Evolutionary conservation across 208 protist species (phyloP), one percentile per base, ranked within the genome.

Genomic region (Trypanosoma caninum): DNA sequence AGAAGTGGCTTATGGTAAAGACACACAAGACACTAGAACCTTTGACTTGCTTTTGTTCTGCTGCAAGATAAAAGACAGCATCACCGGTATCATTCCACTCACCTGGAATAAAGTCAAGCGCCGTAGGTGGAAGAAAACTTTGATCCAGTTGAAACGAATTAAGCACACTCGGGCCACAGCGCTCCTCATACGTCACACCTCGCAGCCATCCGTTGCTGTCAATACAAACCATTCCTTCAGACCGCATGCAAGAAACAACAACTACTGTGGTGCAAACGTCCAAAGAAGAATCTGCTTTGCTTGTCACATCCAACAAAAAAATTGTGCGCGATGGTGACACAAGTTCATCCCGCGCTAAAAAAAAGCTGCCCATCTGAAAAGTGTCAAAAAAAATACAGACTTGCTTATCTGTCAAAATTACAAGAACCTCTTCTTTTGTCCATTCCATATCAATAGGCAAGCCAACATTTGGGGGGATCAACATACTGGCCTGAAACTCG

Each of bases 371-470:
- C 13, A 51, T 48, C 9, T 56, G 45, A 59, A 35, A 53, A 45
- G 55, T 51, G 2, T 69, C 54, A 35, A 80, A 79, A 5, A 80
- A 54, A 0, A 76, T 51, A 25, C 66, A 70, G 30, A 62, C 44
- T 2, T 72, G 37, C 9, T 38, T 30, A 14, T 59, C 45, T 0
- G 72, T 72, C 1, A 86, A 20, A 8, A 74, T 50, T 34, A 58
- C 70, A 51, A 86, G 65, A 52, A 69, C 59, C n/a, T 69, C 69
- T 47, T 86, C 75, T 18, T 52, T 74, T 2, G 75, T 80, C 75
- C 68, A 86, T n/a, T 51, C 47, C 14, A 76, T 59, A 0, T 37
- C 50, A 41, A 68, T 67, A 30, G 67, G 34, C 0, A 35, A 53
- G 14, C 56, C 53, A 44, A 65, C 41, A 42, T 58, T 27, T 8